Evolutionary conservation across 305 asterid species (phyloP).

Genomic region (Plantago coronopus): DNA sequence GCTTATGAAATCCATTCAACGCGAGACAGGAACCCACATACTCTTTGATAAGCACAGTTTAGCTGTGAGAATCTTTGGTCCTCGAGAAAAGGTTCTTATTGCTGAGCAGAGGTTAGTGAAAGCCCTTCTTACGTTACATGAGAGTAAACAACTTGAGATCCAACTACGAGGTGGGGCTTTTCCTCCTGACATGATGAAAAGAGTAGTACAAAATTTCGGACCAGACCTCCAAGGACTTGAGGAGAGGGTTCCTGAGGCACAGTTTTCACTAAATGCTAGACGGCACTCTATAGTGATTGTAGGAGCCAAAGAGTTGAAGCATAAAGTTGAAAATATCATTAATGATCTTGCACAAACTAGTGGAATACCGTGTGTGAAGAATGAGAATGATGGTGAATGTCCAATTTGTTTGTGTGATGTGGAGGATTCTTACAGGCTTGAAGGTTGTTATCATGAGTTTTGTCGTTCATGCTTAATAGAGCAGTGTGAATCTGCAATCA

Average conservation of each 20-base stretch:
- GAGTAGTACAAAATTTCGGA: slow-evolving; percentile 69
- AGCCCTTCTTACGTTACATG: slow-evolving; percentile 48
- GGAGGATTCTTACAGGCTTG: slow-evolving; percentile 65
- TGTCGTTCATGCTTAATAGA: slow-evolving; percentile 75
- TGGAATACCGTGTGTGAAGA: slow-evolving; percentile 28
- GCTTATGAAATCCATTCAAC: slow-evolving; percentile 53
- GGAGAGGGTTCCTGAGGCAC: slow-evolving; percentile 58
- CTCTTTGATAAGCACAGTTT: slow-evolving; percentile 61
- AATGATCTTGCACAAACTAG: slow-evolving; percentile 39
- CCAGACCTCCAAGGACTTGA: slow-evolving; percentile 72
- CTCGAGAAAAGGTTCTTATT: slow-evolving; percentile 36
- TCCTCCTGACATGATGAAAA: slow-evolving; percentile 89
- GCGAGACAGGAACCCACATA: slow-evolving; percentile 55
- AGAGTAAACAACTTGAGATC: slow-evolving; percentile 70
- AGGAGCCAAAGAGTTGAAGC: slow-evolving; percentile 63
- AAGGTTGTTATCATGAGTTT: slow-evolving; percentile 63
- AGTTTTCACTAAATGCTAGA: slow-evolving; percentile 45
- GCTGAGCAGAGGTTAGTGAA: slow-evolving; percentile 48
- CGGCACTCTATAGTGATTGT: slow-evolving; percentile 54
- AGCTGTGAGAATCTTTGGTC: slow-evolving; percentile 56
- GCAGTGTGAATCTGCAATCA: slow-evolving; percentile 75
- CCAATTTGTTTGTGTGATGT: slow-evolving; percentile 73
- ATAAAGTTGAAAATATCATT: slow-evolving; percentile 52
- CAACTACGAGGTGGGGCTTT: slow-evolving; percentile 55
- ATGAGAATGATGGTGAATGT: slow-evolving; percentile 37